Base-by-base conservation (phyloP, 805 yeast genomes). In the Kazachstania taianensis region DNA sequence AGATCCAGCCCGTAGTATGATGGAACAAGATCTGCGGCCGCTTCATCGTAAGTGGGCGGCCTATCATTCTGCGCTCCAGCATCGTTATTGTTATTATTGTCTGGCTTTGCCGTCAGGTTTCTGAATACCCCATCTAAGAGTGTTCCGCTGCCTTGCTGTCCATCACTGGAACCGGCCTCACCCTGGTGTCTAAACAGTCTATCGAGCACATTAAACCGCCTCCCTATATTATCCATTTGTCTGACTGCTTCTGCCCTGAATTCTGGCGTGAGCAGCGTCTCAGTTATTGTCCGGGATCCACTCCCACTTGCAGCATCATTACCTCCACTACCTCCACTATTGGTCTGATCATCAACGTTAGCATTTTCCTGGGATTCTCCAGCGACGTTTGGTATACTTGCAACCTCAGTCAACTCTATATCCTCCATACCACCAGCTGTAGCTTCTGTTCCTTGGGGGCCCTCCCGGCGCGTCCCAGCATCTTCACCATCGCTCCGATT, bases 1-100 rank as follows among this genome's bases (percentile, higher is more conserved):
- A 94, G 82, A 5, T 84, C 73, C 53, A 86, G 69, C 28, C 92
- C 98, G 94, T 96, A 92, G 59, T 92, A 92, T 27, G 95, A 94
- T 1, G 98, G 98, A 0, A 94, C 76, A 12, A 92, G 73, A 55
- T 92, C 98, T 3, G 85, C 81, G 0, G 95, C 84, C 0, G 95
- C 97, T 53, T 87, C 97, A 38, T 84, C 96, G 60, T 92, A 92
- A 1, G 94, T 69, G 3, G 97, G 97, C 15, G 83, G 79, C 22
- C 65, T 65, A 41, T 80, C 87, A 8, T 64, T 58, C n/a, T 57
- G 59, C 5, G 40, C 41, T 4, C 62, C 57, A 6, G 55, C 57
- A 7, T 41, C 45, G 7, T 31, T 35, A n/a, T 40, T 40, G 52
- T 52, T 41, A 12, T 31, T 38, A 0, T 70, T 53, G 32, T 79